Conservation (phyloP, 78 protist genomes). For the Diacronema lutheri region DNA sequence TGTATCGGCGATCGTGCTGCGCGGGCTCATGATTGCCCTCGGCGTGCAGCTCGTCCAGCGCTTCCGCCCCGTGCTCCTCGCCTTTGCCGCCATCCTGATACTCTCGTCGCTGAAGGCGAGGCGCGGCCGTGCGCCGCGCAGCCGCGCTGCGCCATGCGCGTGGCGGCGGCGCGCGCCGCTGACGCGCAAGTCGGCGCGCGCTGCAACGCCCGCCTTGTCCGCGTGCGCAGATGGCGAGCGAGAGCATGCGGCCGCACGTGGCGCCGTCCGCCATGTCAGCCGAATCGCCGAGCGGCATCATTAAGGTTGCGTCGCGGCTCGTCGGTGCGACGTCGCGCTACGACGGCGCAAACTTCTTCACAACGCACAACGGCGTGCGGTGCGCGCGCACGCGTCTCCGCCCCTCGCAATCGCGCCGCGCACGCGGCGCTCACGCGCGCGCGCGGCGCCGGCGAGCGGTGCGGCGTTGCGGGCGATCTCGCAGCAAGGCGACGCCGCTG, state of each 20-base stretch:
- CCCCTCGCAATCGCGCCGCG: background rate
- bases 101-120: background rate
- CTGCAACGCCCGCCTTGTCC: no score
- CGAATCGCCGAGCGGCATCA: no score
- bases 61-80: background rate
- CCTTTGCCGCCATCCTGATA: background rate
- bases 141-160: no score
- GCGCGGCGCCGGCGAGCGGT: no score
- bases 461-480: no score
- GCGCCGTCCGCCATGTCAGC: no score
- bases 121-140: no score
- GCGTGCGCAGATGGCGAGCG: no score
- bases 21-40: background rate
- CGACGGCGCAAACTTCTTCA: conserved; percentile 4
- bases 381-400: background rate
- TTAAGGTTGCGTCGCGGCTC: background rate
- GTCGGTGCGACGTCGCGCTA: background rate
- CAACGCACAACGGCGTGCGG: background rate
- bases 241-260: no score
- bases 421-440: background rate
- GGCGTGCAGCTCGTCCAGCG: background rate
- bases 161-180: no score
- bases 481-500: conserved; percentile 1
- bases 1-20: background rate
- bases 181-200: no score